Evolutionary conservation across 108 stramenopile genomes (phyloP), one percentile per base, ranked within the genome.

Genomic region (Discostella stelligeroides): DNA sequence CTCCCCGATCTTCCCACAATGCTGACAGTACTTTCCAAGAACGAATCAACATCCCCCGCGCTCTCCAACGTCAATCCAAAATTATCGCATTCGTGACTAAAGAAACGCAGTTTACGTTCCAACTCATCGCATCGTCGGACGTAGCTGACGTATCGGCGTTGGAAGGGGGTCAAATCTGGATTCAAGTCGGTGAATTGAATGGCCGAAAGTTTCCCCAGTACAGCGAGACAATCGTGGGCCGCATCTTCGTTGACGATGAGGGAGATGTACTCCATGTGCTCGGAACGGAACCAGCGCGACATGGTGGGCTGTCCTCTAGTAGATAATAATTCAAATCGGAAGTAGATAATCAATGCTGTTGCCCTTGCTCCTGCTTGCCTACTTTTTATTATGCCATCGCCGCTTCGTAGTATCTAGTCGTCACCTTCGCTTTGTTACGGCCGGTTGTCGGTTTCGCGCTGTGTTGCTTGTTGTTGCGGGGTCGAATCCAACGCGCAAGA

Each of bases 231-330:
- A 57, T 90, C 89, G 79, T 97, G 98, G 47, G 98, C 95, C 1
- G 97, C 97, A 76, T 98, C 97, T 77, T 98, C 97, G 54, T 96
- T 92, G 46, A 99, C 90, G 70, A 99, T 97, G 55, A 99, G 81
- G 86, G 92, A 94, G 84, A 98, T 94, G 67, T 99, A 99, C 83
- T 96, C 88, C 98, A 99, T 98, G 60, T 96, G 94, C 70, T 97
- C 96, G 57, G 97, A 98, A 67, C 98, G 97, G 70, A 97, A 99
- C 98, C 98, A 99, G 68, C 84, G 86, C 37, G 94, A 84, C 98
- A 98, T 98, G 42, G 46, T 94, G 66, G 67, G n/a, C n/a, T n/a
- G n/a, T n/a, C n/a, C n/a, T n/a, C n/a, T n/a, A n/a, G n/a, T n/a
- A n/a, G n/a, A 10, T 45, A n/a, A 13, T 45, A 45, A 45, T 45